Conservation (phyloP, 352 stramenopile genomes). For the Globisporangium emineosum region DNA sequence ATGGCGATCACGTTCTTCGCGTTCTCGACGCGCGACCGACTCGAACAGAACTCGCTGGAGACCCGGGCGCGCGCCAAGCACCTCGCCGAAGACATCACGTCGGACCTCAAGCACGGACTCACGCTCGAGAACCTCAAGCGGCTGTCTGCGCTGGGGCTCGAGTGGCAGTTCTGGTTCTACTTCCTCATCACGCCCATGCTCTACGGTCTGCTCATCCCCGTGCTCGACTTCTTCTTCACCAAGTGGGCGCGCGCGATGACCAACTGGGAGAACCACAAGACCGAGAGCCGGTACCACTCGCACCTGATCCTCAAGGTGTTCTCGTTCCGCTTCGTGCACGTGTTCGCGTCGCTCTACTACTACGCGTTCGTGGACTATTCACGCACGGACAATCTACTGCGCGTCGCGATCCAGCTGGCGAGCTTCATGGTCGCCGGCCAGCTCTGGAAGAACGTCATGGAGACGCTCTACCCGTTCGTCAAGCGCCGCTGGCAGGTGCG, state of each 20-base stretch:
- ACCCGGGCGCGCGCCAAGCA: constrained; percentile 37
- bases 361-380: constrained; percentile 83
- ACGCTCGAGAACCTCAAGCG: constrained; percentile 54
- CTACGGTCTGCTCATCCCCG: constrained; percentile 82
- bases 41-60: constrained; percentile 45
- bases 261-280: constrained; percentile 93
- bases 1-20: constrained; percentile 60
- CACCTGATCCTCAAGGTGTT: constrained; percentile 98
- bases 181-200: constrained; percentile 81
- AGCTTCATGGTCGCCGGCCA: constrained; percentile 94
- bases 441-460: constrained; percentile 92
- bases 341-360: constrained; percentile 96
- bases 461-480: constrained; percentile 83
- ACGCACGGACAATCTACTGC: constrained; percentile 64
- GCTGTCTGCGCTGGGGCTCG: constrained; percentile 56
- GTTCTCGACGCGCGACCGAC: constrained; percentile 80
- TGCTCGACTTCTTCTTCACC: constrained; percentile 85
- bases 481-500: constrained; percentile 38
- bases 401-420: constrained; percentile 90
- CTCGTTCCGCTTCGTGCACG: constrained; percentile 96
- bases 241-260: constrained; percentile 87
- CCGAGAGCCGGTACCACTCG: constrained; percentile 80
- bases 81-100: constrained; percentile 47
- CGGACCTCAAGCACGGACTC: constrained; percentile 40
- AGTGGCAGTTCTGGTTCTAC: constrained; percentile 84